Base-by-base conservation (phyloP, 2,329 filamentous ascomycete species). In the Tricladium varicosporioides region DNA sequence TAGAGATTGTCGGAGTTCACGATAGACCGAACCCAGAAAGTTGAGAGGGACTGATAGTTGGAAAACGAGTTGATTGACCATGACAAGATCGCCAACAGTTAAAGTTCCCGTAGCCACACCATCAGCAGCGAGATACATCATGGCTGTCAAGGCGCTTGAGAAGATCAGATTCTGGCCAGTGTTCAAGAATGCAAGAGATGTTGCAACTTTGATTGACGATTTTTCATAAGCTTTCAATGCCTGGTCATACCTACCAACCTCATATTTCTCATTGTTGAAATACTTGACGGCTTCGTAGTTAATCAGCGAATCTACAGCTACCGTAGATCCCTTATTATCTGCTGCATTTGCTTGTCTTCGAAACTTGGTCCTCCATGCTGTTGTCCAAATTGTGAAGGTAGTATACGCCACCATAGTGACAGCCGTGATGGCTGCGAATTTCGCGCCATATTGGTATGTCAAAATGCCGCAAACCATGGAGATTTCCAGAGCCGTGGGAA, bases 271-370 rank as follows among this genome's bases (percentile, higher is more conserved):
- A 69, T 99, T 99, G 78, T 99, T 99, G 77, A 97, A 99, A 76
- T 97, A 96, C 75, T 99, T 99, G 70, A 99, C 94, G 13, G 95
- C 93, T 74, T 99, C 94, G 69, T 97, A 99, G 76, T 99, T 99
- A 78, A 99, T 96, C 51, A 99, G 78, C 0, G 92, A 96, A 75
- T 99, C 94, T 1, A 97, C 92, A 0, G 93, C 93, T 7, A 97
- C 91, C 0, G 93, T 97, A 1, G 93, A 95, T 0, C 91, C 94
- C 70, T 87, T 91, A 74, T 97, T 99, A 67, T 99, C 95, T 0
- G 94, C 95, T 5, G 92, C 91, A 71, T 99, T 99, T 42, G 94
- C 92, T 73, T 95, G 90, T 67, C 93, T 89, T 48, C 95, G 84
- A 73, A 99, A 99, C 72, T 95, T 95, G 2, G 95, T 99, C 67